phyloP scores from a whole-genome alignment of 345 rosid species.

The Geranium rotundifolium region DNA sequence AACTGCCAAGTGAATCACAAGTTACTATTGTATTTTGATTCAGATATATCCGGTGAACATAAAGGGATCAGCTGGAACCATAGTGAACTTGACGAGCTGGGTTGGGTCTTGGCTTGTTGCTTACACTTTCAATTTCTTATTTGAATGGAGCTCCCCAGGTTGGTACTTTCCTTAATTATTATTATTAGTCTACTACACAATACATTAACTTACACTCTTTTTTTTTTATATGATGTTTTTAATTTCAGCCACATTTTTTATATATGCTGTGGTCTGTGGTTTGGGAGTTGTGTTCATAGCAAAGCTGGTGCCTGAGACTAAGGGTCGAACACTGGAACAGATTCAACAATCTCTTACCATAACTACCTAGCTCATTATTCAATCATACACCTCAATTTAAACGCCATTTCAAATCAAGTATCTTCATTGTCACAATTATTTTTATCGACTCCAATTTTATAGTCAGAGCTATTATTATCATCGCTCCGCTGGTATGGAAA shows the following conservation, averaged over 20 bases:
- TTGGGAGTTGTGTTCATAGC: constrained; percentile 25
- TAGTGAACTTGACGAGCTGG: constrained; percentile 21
- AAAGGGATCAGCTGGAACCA: constrained; percentile 22
- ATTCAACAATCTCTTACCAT: constrained; percentile 32
- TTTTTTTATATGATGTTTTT: neutral
- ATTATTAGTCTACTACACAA: neutral
- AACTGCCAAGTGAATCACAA: neutral
- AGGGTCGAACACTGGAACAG: constrained; percentile 40
- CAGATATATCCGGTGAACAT: constrained; percentile 30
- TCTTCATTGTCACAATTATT: too few relatives aligned
- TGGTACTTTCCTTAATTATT: neutral
- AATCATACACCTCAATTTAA: too few relatives aligned
- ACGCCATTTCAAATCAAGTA: too few relatives aligned
- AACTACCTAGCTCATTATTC: too few relatives aligned
- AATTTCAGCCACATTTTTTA: constrained; percentile 13
- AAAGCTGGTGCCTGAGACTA: constrained; percentile 40
- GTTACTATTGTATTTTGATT: neutral
- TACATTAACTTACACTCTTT: neutral
- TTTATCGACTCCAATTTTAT: too few relatives aligned
- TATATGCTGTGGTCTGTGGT: constrained; percentile 21
- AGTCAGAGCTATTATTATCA: too few relatives aligned
- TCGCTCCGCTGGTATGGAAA: too few relatives aligned
- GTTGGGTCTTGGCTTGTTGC: constrained; percentile 17
- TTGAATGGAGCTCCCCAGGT: constrained; percentile 34
- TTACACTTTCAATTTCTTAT: constrained; percentile 17